A percentile compares a stretch with the other conserved stretches of the same genome.
Evolutionary conservation across 108 stramenopile genomes (phyloP).

Genomic region (Nitzschia sp.): DNA sequence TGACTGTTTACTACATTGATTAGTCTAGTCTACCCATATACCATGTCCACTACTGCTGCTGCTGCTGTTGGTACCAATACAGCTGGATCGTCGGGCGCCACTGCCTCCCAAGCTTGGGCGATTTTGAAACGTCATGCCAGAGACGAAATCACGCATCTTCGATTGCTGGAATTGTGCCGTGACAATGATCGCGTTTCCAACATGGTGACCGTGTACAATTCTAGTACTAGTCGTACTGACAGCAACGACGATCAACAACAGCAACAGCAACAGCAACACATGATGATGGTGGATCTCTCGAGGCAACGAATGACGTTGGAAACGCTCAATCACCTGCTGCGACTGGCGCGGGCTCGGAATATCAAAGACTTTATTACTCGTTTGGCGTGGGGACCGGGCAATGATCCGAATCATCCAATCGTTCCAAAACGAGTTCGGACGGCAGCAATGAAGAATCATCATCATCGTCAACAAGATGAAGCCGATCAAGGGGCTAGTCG

Average conservation of each 20-base stretch:
- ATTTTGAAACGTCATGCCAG: constrained; percentile 71
- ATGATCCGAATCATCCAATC: constrained; percentile 47
- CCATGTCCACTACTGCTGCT: too few species aligned
- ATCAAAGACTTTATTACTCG: constrained; percentile 54
- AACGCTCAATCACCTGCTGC: constrained; percentile 71
- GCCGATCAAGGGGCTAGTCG: not conserved
- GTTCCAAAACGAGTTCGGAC: constrained; percentile 18
- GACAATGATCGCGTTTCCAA: constrained; percentile 67
- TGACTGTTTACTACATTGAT: too few species aligned
- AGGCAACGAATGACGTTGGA: constrained; percentile 83
- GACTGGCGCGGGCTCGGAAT: constrained; percentile 44
- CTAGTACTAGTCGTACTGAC: constrained; percentile 11
- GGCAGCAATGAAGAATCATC: not conserved
- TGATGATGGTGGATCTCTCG: constrained; percentile 72
- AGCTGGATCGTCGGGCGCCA: constrained; percentile 27
- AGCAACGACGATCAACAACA: too few species aligned
- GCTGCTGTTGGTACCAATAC: too few species aligned
- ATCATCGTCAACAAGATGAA: constrained; percentile 14
- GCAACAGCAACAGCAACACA: too few species aligned
- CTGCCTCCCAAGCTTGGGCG: constrained; percentile 71
- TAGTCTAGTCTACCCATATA: too few species aligned
- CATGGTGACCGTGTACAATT: constrained; percentile 61
- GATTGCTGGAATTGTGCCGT: constrained; percentile 64
- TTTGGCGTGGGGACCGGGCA: constrained; percentile 70
- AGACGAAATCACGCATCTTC: constrained; percentile 62